Base-by-base conservation (phyloP, 176 grass and related monocot genomes). In the Metroxylon sagu region DNA sequence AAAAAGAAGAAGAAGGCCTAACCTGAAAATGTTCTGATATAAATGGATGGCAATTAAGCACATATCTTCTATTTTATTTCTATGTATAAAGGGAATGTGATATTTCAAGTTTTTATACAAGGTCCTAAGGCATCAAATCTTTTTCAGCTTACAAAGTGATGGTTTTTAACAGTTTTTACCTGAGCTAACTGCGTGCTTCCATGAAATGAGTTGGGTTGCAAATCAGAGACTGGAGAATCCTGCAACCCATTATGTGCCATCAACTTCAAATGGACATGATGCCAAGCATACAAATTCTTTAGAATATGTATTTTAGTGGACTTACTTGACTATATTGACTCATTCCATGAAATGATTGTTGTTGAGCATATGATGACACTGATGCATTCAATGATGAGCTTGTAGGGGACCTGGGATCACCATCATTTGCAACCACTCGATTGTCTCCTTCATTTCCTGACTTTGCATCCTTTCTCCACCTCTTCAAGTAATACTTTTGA, bases 121-220 rank as follows among this genome's bases (percentile, higher is more conserved):
- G 21, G 21, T 23, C 21, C 21, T 23, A 23, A 0, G 21, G 21
- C 21, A 23, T 23, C 21, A 23, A 23, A 23, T 23, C 21, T 23
- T 23, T 23, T 23, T 23, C 21, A 23, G 21, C 21, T 23, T 23
- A 23, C 21, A 23, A 23, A 23, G 21, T 23, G 21, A 77, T 54
- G 66, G 60, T 25, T 19, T 2, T 54, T 29, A 72, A 61, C 66
- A 67, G 14, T 19, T 0, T 4, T 28, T 23, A 53, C 69, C 25
- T 29, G 59, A 12, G 27, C 4, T 26, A 14, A 66, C 57, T 26
- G 62, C 30, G 7, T 61, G 76, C 56, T 75, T 75, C 66, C 55
- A 39, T 67, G 71, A 67, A 75, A 84, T 67, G 71, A 60, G 55
- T 49, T 84, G 19, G 74, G 72, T 39, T 71, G 82, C 66, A 75